Percentiles rank a stretch among this genome's conserved stretches.
These are phyloP conservation scores for Trichaptum fuscoviolaceum DNA, from an alignment of 768 basidiomycete species.

Conservation along the genomic window DNA sequence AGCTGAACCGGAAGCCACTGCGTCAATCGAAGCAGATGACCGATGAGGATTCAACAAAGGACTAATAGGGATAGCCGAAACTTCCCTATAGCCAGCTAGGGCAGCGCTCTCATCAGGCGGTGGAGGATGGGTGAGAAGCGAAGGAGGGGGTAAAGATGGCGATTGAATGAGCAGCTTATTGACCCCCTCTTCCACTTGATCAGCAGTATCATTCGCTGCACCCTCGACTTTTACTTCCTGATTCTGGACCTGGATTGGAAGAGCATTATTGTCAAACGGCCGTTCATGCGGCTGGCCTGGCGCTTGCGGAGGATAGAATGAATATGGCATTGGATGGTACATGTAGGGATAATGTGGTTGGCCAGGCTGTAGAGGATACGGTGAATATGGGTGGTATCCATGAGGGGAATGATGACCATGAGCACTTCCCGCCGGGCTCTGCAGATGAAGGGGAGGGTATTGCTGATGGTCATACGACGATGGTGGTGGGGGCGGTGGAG, in stretches of 20 bases:
- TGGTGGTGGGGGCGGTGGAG: conserved; percentile 1
- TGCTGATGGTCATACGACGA: neutral
- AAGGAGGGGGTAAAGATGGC: conserved; percentile 22
- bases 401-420: neutral
- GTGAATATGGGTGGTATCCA: neutral
- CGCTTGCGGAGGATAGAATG: neutral
- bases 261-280: neutral
- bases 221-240: neutral
- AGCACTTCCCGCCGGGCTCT: neutral
- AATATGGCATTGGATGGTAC: neutral
- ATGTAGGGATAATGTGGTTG: neutral
- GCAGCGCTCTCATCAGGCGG: conserved; percentile 30
- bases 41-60: neutral
- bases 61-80: conserved; percentile 16
- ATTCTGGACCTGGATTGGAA: neutral
- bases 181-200: neutral
- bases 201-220: neutral
- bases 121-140: conserved; percentile 26
- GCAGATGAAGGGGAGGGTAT: conserved; percentile 1
- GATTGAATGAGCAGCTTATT: neutral
- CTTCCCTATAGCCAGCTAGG: conserved; percentile 29
- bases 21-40: neutral
- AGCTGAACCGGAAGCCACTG: neutral
- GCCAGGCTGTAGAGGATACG: neutral
- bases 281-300: neutral